Conservation (phyloP, 2,329 filamentous ascomycete species). For the Dactylellina cionopaga region DNA sequence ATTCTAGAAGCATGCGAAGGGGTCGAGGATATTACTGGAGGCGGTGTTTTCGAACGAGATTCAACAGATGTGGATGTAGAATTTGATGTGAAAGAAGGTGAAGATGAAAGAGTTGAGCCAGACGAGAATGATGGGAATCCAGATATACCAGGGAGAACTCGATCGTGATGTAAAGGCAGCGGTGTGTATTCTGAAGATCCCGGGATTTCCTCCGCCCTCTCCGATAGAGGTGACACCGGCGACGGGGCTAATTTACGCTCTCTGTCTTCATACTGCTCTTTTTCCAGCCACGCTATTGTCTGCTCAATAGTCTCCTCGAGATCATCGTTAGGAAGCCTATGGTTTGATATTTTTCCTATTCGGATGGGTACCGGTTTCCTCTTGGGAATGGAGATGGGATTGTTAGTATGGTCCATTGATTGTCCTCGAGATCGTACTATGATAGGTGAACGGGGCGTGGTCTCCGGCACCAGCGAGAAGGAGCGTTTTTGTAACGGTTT, state of each 20-base stretch:
- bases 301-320: constrained; percentile 48
- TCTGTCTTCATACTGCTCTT: constrained; percentile 35
- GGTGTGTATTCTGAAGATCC: constrained; percentile 40
- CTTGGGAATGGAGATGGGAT: constrained; percentile 38
- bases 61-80: constrained; percentile 50
- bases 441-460: constrained; percentile 39
- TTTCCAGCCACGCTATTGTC: constrained; percentile 44
- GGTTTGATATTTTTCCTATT: constrained; percentile 1
- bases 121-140: constrained; percentile 48
- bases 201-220: constrained; percentile 31
- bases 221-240: constrained; percentile 46
- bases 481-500: constrained; percentile 43
- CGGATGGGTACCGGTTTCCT: constrained; percentile 43
- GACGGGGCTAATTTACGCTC: constrained; percentile 20
- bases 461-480: constrained; percentile 45
- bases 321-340: constrained; percentile 21
- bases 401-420: constrained; percentile 44
- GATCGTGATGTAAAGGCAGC: constrained; percentile 33
- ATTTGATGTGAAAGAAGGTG: constrained; percentile 43
- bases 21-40: constrained; percentile 13
- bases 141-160: constrained; percentile 28
- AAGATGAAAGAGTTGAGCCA: constrained; percentile 40
- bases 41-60: constrained; percentile 45
- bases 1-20: constrained; percentile 31
- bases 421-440: constrained; percentile 39